Evolutionary conservation across 805 yeast species (phyloP).

Genomic region (Ogataea neopini): DNA sequence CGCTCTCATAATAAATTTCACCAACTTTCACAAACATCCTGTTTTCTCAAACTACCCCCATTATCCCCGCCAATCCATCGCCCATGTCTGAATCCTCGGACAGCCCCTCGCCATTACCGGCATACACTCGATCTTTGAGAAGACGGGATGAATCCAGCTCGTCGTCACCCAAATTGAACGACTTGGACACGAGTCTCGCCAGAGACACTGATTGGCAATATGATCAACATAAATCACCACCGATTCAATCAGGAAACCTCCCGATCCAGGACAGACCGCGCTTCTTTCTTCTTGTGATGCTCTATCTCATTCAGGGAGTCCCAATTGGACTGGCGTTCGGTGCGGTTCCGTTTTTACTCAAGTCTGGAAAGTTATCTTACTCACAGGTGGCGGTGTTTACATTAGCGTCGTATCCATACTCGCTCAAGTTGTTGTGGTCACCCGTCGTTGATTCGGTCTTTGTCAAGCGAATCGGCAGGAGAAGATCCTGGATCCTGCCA

Average conservation of each 20-base stretch:
- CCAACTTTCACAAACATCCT: not conserved
- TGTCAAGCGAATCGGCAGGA: constrained; percentile 65
- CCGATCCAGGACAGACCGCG: constrained; percentile 63
- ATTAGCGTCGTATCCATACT: constrained; percentile 92
- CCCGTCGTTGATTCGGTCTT: constrained; percentile 93
- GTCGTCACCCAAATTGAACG: constrained; percentile 18
- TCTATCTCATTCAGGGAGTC: constrained; percentile 90
- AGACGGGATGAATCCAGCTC: constrained; percentile 26
- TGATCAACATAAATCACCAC: not conserved
- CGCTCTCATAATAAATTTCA: no score
- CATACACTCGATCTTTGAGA: constrained; percentile 21
- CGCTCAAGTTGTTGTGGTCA: constrained; percentile 90
- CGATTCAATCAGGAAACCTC: constrained; percentile 15
- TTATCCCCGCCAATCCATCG: not conserved
- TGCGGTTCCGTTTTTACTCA: constrained; percentile 84
- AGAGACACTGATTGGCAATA: not conserved
- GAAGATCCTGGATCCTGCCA: constrained; percentile 94
- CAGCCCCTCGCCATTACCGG: constrained; percentile 12
- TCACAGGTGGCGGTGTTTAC: constrained; percentile 90
- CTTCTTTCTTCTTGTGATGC: constrained; percentile 66
- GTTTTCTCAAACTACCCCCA: not conserved
- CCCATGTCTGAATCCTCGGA: constrained; percentile 3
- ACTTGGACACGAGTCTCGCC: constrained; percentile 9
- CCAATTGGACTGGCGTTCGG: constrained; percentile 97
- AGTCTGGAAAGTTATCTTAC: constrained; percentile 72